Evolutionary conservation across 2,329 filamentous ascomycete genomes (phyloP).

Genomic region (Venturia oleaginea): DNA sequence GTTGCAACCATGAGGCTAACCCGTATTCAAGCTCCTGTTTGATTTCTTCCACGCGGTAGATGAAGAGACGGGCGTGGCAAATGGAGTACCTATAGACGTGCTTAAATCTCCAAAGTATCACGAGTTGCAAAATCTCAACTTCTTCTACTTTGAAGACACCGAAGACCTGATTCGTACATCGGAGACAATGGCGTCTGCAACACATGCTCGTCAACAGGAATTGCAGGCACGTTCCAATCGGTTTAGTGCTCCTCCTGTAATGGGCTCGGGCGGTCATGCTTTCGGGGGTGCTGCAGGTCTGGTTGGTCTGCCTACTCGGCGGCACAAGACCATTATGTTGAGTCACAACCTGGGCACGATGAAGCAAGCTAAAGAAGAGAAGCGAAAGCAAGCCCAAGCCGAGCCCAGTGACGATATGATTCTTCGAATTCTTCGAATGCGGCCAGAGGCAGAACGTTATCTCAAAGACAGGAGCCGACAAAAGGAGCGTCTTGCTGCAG

Average conservation of each 20-base stretch:
- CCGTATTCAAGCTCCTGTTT: constrained; percentile 53
- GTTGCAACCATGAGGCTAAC: constrained; percentile 13
- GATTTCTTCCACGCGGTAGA: constrained; percentile 93
- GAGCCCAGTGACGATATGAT: constrained; percentile 99
- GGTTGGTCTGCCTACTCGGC: constrained; percentile 50
- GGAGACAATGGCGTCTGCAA: constrained; percentile 88
- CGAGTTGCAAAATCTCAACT: constrained; percentile 90
- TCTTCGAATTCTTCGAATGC: constrained; percentile 85
- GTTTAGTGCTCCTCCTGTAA: constrained; percentile 56
- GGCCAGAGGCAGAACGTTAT: constrained; percentile 80
- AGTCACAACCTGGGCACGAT: constrained; percentile 91
- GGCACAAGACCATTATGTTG: constrained; percentile 67
- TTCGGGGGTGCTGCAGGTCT: constrained; percentile 43
- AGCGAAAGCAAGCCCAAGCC: constrained; percentile 87
- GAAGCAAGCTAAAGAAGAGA: constrained; percentile 91
- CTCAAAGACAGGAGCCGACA: constrained; percentile 85
- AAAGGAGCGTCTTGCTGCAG: constrained; percentile 84
- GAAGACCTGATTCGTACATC: constrained; percentile 90
- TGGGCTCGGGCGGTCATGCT: constrained; percentile 39
- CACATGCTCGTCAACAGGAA: constrained; percentile 61
- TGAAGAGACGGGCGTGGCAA: constrained; percentile 69
- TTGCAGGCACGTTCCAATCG: constrained; percentile 47
- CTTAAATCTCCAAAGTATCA: constrained; percentile 97
- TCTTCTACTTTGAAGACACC: constrained; percentile 95
- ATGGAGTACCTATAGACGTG: constrained; percentile 83